Conservation (phyloP, 495 filamentous ascomycete genomes). For the Bryoglossum gracile region DNA sequence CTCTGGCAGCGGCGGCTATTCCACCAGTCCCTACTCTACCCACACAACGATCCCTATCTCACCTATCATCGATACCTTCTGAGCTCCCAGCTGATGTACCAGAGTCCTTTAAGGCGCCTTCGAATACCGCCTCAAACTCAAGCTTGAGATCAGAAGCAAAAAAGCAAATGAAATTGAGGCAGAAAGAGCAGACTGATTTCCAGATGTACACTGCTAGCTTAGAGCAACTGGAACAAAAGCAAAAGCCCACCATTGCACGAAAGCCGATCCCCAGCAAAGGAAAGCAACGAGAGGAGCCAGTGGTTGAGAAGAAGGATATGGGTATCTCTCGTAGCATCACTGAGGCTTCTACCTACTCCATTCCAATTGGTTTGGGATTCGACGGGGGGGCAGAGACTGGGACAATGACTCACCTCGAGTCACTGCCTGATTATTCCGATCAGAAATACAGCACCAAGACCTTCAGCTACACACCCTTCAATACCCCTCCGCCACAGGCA, state of each 20-base stretch:
- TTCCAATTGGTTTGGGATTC: slow-evolving; percentile 13
- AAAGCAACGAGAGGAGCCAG: no score
- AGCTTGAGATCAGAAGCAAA: not conserved
- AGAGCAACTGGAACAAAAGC: no score
- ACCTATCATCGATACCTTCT: not conserved
- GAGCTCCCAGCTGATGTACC: slow-evolving; percentile 14
- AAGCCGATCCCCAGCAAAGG: no score
- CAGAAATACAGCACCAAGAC: no score
- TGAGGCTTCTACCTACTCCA: slow-evolving; percentile 1
- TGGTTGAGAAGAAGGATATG: not conserved
- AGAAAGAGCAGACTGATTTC: no score
- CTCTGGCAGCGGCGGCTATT: not conserved
- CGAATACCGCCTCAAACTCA: not conserved
- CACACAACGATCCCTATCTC: not conserved
- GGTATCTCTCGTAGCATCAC: not conserved
- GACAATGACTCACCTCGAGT: no score
- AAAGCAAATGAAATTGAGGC: not conserved
- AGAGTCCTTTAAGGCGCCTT: not conserved
- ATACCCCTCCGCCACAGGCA: no score
- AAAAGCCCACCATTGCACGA: not conserved
- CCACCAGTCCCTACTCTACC: not conserved
- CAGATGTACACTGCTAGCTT: no score
- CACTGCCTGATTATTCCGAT: no score
- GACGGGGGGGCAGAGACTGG: no score
- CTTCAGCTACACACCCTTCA: no score